These are phyloP conservation scores for Glomus cerebriforme DNA, from an alignment of 192 early-diverging fungal genomes.

Conservation along the genomic window DNA sequence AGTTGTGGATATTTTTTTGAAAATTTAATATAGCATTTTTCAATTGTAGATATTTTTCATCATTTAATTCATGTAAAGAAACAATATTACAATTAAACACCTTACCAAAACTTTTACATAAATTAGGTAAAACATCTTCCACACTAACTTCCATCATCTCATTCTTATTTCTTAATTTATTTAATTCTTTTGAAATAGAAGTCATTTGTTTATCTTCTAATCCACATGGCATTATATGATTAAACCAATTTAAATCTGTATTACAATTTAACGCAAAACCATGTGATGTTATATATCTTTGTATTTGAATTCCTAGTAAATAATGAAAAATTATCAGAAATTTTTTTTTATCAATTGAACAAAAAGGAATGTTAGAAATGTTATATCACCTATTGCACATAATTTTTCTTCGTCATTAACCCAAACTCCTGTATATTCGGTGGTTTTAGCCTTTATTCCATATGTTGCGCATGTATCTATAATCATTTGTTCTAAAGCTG, in stretches of 20 bases:
- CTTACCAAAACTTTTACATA: conserved; percentile 49
- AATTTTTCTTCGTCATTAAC: conserved; percentile 77
- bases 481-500: conserved; percentile 72
- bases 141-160: conserved; percentile 38
- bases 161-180: conserved; percentile 12
- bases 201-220: conserved; percentile 77
- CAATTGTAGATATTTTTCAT: neutral
- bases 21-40: neutral
- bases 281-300: conserved; percentile 85
- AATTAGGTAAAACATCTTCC: conserved; percentile 54
- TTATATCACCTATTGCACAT: conserved; percentile 79
- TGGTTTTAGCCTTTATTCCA: conserved; percentile 65
- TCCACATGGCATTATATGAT: conserved; percentile 90
- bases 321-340: neutral
- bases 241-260: conserved; percentile 85
- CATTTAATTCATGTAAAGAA: conserved; percentile 32
- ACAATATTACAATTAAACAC: conserved; percentile 48
- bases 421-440: conserved; percentile 92
- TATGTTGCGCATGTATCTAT: conserved; percentile 71
- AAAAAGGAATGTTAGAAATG: neutral
- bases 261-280: conserved; percentile 96
- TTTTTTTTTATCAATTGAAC: no score
- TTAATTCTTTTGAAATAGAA: conserved; percentile 62
- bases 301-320: conserved; percentile 76
- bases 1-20: neutral